Evolutionary conservation across 208 protist species (phyloP).

Genomic region (Wallacemonas sp.): DNA sequence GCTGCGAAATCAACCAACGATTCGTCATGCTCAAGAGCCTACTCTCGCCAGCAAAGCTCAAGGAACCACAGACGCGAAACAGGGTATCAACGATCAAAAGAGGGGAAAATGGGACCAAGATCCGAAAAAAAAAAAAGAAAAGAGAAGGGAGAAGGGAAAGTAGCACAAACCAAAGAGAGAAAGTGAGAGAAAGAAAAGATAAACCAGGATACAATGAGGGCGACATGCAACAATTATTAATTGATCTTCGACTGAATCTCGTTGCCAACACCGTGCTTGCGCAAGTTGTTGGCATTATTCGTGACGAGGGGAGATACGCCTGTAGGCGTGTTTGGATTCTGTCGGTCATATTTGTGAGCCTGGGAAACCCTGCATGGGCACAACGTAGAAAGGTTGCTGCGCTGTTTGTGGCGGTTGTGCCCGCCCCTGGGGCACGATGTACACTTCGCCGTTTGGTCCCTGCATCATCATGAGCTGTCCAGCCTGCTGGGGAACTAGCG

Average conservation of each 20-base stretch:
- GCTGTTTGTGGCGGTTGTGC: neutral
- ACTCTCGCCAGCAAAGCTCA: neutral
- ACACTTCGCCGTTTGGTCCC: slow-evolving; percentile 31
- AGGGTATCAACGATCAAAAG: slow-evolving; percentile 10
- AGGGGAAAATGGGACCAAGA: slow-evolving; percentile 18
- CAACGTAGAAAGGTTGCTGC: slow-evolving; percentile 30
- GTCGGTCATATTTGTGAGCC: neutral
- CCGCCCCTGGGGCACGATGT: slow-evolving; percentile 26
- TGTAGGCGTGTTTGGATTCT: no score
- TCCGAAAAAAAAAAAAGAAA: slow-evolving; percentile 13
- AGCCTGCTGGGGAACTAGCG: no score
- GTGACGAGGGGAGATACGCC: no score
- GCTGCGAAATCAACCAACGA: no score
- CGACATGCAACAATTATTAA: no score
- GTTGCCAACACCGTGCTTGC: no score
- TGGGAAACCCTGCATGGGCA: slow-evolving; percentile 26
- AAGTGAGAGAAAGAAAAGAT: neutral
- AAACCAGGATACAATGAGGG: no score
- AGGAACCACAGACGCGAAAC: neutral
- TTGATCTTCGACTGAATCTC: no score
- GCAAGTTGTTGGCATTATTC: no score
- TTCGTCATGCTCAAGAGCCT: no score
- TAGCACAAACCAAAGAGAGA: slow-evolving; percentile 1
- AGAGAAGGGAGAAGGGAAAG: slow-evolving; percentile 13
- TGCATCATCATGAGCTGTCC: slow-evolving; percentile 32